phyloP scores from a whole-genome alignment of 2,329 filamentous ascomycete genomes.

The Exophiala calicioides region DNA sequence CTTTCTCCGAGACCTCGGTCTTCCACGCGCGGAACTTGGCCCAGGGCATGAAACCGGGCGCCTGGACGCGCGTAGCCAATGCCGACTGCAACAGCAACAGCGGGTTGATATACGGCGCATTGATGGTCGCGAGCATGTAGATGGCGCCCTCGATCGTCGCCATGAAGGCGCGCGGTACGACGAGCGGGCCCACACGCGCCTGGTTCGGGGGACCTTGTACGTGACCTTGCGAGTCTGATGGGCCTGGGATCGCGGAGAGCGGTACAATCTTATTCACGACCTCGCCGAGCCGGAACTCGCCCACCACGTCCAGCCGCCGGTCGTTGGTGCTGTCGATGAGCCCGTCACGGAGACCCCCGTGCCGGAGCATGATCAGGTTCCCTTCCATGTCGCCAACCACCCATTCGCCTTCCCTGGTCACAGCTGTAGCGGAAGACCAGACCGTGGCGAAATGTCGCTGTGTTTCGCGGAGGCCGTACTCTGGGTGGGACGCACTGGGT shows the following conservation, averaged over 20 bases:
- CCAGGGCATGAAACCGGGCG: slow-evolving; percentile 74
- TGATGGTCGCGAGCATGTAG: slow-evolving; percentile 79
- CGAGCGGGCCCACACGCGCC: slow-evolving; percentile 55
- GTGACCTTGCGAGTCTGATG: background rate
- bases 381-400: slow-evolving; percentile 84
- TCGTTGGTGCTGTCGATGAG: slow-evolving; percentile 70
- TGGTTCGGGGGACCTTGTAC: background rate
- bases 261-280: slow-evolving; percentile 86
- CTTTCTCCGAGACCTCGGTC: slow-evolving; percentile 67
- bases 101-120: slow-evolving; percentile 70
- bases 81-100: slow-evolving; percentile 77
- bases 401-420: slow-evolving; percentile 72
- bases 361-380: slow-evolving; percentile 76
- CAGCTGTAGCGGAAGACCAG: slow-evolving; percentile 78
- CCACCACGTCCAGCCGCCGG: slow-evolving; percentile 68
- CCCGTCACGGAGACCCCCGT: slow-evolving; percentile 59
- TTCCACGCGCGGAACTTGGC: slow-evolving; percentile 79
- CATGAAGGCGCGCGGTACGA: slow-evolving; percentile 81
- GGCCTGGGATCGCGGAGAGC: slow-evolving; percentile 62
- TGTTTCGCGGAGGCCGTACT: slow-evolving; percentile 62
- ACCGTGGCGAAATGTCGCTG: slow-evolving; percentile 77
- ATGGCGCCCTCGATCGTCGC: slow-evolving; percentile 90
- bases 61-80: slow-evolving; percentile 66
- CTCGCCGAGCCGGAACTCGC: slow-evolving; percentile 84
- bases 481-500: slow-evolving; percentile 11